A percentile compares a stretch with the other conserved stretches of the same genome.
phyloP scores from a whole-genome alignment of 768 basidiomycete genomes.

The Mycena latifolia region DNA sequence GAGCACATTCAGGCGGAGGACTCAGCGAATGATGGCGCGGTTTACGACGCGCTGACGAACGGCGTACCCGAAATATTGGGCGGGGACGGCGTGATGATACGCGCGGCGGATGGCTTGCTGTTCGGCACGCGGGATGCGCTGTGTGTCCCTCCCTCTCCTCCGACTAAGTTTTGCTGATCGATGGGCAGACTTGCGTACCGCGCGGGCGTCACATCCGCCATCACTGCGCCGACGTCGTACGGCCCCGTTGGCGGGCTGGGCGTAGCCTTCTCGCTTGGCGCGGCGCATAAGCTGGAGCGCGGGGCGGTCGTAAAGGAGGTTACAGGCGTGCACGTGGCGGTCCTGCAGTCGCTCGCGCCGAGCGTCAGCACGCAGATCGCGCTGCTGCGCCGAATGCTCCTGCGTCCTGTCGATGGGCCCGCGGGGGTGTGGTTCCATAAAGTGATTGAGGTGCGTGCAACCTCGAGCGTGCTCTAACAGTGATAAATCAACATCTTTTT shows the following conservation, averaged over 20 bases:
- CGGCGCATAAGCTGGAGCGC: constrained; percentile 67
- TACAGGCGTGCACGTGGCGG: constrained; percentile 74
- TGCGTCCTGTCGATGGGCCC: constrained; percentile 53
- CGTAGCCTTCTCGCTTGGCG: constrained; percentile 73
- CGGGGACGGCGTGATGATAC: constrained; percentile 64
- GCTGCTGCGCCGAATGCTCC: constrained; percentile 73
- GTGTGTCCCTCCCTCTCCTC: constrained; percentile 58
- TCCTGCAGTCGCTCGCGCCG: constrained; percentile 62
- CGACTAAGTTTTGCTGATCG: constrained; percentile 9
- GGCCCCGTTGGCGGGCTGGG: constrained; percentile 74
- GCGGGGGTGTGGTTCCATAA: constrained; percentile 60
- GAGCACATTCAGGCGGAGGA: constrained; percentile 76
- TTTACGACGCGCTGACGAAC: constrained; percentile 63
- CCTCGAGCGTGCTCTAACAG: background rate
- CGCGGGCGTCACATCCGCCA: constrained; percentile 76
- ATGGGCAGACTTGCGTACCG: constrained; percentile 71
- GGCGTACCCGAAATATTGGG: constrained; percentile 62
- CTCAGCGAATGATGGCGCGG: constrained; percentile 76
- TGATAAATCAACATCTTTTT: background rate
- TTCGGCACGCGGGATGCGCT: constrained; percentile 78
- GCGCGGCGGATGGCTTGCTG: constrained; percentile 80
- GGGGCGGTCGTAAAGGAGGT: constrained; percentile 75
- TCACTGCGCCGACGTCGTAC: constrained; percentile 68
- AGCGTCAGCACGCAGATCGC: constrained; percentile 90
- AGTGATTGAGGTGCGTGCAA: constrained; percentile 52